Evolutionary conservation across 805 yeast species (phyloP).

Genomic region (Geotrichum ghanense): DNA sequence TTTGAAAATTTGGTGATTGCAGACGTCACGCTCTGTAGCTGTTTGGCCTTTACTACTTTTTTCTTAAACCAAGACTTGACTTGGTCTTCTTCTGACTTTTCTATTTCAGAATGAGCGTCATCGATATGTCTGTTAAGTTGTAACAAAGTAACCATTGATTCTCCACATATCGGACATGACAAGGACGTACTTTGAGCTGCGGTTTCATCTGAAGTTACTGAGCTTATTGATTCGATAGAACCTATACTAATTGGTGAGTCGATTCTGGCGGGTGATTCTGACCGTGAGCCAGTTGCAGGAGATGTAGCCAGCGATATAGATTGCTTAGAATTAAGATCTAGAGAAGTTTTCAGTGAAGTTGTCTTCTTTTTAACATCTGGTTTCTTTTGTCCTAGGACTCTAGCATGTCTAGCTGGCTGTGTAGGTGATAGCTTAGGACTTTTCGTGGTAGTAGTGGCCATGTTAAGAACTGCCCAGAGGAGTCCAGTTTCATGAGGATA

Average conservation of each 20-base stretch:
- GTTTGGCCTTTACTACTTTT: constrained; percentile 30
- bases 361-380: not conserved
- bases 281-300: not conserved
- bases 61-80: constrained; percentile 35
- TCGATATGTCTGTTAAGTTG: constrained; percentile 66
- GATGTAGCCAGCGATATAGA: not conserved
- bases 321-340: not conserved
- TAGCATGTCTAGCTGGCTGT: not conserved
- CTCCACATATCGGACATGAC: constrained; percentile 62
- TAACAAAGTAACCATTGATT: constrained; percentile 36
- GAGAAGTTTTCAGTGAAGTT: not conserved
- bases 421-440: too few species aligned
- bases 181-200: constrained; percentile 6
- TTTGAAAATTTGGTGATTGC: constrained; percentile 31
- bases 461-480: too few species aligned
- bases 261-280: constrained; percentile 4
- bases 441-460: too few species aligned
- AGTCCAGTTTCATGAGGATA: too few species aligned
- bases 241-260: constrained; percentile 13
- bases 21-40: constrained; percentile 21
- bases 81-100: constrained; percentile 22
- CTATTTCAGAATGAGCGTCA: constrained; percentile 41
- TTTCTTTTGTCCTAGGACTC: not conserved
- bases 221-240: constrained; percentile 11
- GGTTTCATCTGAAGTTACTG: constrained; percentile 12